These are phyloP conservation scores for Rhizopus arrhizus DNA, from an alignment of 371 early-diverging fungal species.

Conservation along the genomic window DNA sequence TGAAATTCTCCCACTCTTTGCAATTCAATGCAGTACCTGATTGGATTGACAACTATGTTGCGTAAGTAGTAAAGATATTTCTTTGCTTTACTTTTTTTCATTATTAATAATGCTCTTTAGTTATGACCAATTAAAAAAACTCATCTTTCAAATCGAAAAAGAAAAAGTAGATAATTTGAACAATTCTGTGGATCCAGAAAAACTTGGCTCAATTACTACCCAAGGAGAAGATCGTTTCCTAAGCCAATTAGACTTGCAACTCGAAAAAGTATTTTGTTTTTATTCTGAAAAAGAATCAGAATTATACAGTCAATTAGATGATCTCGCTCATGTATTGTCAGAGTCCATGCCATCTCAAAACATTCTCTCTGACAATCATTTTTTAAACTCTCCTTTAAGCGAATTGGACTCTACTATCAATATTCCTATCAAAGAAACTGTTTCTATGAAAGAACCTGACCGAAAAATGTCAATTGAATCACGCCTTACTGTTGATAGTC, in stretches of 20 bases:
- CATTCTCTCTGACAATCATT: not conserved
- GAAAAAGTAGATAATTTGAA: conserved; percentile 64
- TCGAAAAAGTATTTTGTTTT: conserved; percentile 78
- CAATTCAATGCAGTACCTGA: conserved; percentile 91
- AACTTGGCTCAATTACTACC: not conserved
- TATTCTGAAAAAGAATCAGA: conserved; percentile 83
- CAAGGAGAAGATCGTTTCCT: conserved; percentile 54
- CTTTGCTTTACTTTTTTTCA: not conserved
- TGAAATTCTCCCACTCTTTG: conserved; percentile 90
- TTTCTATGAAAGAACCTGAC: conserved; percentile 8
- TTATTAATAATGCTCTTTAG: conserved; percentile 35
- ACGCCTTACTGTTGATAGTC: conserved; percentile 22
- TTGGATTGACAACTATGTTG: conserved; percentile 83
- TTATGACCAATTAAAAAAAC: conserved; percentile 87
- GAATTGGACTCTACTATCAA: conserved; percentile 26
- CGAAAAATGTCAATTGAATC: conserved; percentile 30
- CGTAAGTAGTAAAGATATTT: conserved; percentile 38
- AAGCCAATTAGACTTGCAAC: conserved; percentile 75
- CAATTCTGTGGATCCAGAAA: conserved; percentile 31
- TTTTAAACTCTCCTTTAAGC: conserved; percentile 14
- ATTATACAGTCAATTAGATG: conserved; percentile 48
- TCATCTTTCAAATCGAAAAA: conserved; percentile 87
- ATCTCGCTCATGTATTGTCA: conserved; percentile 23
- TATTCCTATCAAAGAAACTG: conserved; percentile 2
- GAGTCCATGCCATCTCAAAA: conserved; percentile 14